Evolutionary conservation across 73 alveolate genomes (phyloP).

Genomic region (Tetrahymena thermophila): DNA sequence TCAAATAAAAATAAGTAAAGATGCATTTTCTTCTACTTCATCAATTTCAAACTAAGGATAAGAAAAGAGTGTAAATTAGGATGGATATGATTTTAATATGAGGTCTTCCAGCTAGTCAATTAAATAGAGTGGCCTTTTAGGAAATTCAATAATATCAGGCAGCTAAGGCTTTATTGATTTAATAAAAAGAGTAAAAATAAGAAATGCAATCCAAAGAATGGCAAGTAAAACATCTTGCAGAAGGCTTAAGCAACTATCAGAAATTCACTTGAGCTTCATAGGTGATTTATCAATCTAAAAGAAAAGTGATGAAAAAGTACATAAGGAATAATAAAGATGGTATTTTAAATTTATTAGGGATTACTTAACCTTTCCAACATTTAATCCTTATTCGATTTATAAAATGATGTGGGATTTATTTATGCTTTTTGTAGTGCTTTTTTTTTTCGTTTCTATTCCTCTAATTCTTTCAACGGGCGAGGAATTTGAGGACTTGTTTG

Average conservation of each 20-base stretch:
- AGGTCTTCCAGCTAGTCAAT: background rate
- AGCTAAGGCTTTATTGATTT: background rate
- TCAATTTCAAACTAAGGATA: background rate
- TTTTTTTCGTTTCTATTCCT: background rate
- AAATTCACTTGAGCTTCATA: background rate
- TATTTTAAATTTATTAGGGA: background rate
- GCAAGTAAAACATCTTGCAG: background rate
- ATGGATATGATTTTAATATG: background rate
- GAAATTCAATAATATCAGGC: background rate
- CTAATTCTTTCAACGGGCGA: background rate
- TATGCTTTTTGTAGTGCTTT: background rate
- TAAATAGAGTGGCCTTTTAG: background rate
- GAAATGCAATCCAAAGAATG: background rate
- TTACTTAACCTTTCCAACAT: background rate
- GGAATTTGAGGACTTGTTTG: background rate
- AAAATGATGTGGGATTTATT: background rate
- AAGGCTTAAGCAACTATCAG: background rate
- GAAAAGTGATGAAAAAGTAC: background rate
- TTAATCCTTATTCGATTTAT: background rate
- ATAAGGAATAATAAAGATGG: background rate
- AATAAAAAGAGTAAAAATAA: background rate
- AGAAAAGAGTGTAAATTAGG: background rate
- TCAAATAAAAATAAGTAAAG: background rate
- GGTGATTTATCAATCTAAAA: background rate
- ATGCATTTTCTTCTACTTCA: background rate